Base-by-base conservation (phyloP, 352 stramenopile genomes). In the Phytophthora tentaculata region DNA sequence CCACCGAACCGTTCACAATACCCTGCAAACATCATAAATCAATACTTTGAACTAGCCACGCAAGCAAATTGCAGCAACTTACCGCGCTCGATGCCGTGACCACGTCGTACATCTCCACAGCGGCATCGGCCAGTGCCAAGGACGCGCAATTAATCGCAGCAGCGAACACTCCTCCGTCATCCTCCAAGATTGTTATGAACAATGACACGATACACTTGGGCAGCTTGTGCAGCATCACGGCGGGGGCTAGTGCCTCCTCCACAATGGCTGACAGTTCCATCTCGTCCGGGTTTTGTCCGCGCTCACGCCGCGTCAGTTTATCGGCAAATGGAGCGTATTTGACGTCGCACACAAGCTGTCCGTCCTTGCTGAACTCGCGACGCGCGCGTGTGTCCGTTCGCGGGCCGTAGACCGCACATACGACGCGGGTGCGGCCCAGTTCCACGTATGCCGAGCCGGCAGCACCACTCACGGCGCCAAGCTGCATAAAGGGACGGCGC, bases 41-140 rank as follows among this genome's bases (percentile, higher is more conserved):
- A 32, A 43, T 28, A 24, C 16, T 10, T 41, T 24, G 8, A 37
- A 35, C 39, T 45, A 22, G 24, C 6, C 51, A 45, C 16, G 17
- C 49, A 20, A 19, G 29, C 6, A 57, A 7, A 9, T 28, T 41
- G 13, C 32, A 54, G 23, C 41, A 59, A 77, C 76, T 56, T 20
- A 85, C 86, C 24, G 86, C 92, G 56, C 69, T 89, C 12, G 89
- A 78, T 6, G 89, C 83, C 23, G 91, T 90, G 29, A 98, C 91
- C 24, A 97, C 77, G 71, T 97, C 92, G 55, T 91, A 95, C 79
- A 98, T 95, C 74, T 98, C 92, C n/a, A 98, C 88, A 0, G 88
- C 90, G 7, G 89, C 90, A 52, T 98, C 89, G 8, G 88, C 86
- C 5, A 98, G 77, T 22, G 92, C 92, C 26, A 98, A 74, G 20